Evolutionary conservation across 2,329 filamentous ascomycete species (phyloP).

Genomic region (Exophiala dermatitidis): DNA sequence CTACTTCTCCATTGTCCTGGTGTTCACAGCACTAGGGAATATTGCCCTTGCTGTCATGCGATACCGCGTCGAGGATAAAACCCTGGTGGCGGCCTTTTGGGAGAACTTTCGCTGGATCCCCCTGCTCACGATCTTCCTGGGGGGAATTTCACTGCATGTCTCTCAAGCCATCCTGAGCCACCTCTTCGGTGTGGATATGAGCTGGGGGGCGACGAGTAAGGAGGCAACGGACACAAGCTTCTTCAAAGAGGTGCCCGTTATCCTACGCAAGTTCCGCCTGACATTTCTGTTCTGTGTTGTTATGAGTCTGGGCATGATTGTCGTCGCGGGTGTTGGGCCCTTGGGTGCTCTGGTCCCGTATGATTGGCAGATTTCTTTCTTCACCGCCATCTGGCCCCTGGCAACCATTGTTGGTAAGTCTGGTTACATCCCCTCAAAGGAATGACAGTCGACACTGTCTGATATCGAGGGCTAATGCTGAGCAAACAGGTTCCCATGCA

Average conservation of each 20-base stretch:
- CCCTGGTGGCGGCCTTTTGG: constrained; percentile 44
- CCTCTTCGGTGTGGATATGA: constrained; percentile 81
- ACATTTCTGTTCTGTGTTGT: constrained; percentile 41
- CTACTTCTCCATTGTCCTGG: constrained; percentile 55
- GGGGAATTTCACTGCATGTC: constrained; percentile 72
- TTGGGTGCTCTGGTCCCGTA: constrained; percentile 34
- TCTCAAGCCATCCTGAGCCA: constrained; percentile 71
- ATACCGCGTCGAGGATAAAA: constrained; percentile 52
- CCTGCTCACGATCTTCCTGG: constrained; percentile 67
- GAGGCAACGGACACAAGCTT: constrained; percentile 67
- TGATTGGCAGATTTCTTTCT: constrained; percentile 51
- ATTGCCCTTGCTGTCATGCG: constrained; percentile 55
- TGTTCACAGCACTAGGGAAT: constrained; percentile 59
- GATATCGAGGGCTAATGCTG: background rate
- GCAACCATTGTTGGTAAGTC: constrained; percentile 41
- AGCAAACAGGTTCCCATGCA: constrained; percentile 30
- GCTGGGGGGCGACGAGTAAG: constrained; percentile 77
- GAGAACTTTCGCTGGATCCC: constrained; percentile 59
- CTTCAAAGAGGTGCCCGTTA: constrained; percentile 74
- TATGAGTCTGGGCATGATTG: constrained; percentile 44
- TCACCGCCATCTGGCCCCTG: constrained; percentile 56
- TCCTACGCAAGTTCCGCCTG: constrained; percentile 70
- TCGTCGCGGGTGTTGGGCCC: constrained; percentile 36
- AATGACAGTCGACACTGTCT: background rate
- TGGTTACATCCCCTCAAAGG: background rate